phyloP scores from a whole-genome alignment of 2,329 filamentous ascomycete species.

The Cercospora nicotianae region DNA sequence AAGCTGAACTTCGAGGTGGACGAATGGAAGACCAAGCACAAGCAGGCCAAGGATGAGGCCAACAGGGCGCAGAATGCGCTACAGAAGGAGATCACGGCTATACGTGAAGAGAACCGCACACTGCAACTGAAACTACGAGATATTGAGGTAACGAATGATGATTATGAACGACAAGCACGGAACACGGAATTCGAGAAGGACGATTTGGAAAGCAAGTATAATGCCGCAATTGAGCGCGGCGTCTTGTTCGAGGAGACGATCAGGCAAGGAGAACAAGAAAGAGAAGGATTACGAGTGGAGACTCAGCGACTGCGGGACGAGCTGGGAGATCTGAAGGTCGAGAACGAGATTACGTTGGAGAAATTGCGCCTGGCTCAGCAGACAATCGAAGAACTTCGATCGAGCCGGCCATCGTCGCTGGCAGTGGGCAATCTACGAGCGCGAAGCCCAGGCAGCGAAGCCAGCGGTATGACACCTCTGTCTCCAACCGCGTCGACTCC shows the following conservation, averaged over 20 bases:
- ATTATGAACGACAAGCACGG: slow-evolving; percentile 93
- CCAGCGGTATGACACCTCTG: slow-evolving; percentile 71
- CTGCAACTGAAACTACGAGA: slow-evolving; percentile 83
- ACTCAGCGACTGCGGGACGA: slow-evolving; percentile 87
- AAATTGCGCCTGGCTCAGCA: slow-evolving; percentile 75
- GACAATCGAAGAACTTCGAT: slow-evolving; percentile 51
- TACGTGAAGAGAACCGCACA: slow-evolving; percentile 80
- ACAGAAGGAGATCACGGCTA: slow-evolving; percentile 91
- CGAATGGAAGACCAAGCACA: slow-evolving; percentile 99
- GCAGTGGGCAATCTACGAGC: slow-evolving; percentile 46
- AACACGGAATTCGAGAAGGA: slow-evolving; percentile 85
- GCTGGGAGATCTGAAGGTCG: slow-evolving; percentile 87
- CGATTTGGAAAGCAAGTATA: slow-evolving; percentile 96
- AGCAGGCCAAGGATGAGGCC: slow-evolving; percentile 86
- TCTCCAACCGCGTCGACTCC: slow-evolving; percentile 89
- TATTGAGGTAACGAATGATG: slow-evolving; percentile 96
- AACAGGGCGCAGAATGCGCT: slow-evolving; percentile 79
- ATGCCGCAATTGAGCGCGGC: slow-evolving; percentile 83
- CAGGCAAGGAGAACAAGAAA: slow-evolving; percentile 84
- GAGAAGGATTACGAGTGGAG: slow-evolving; percentile 85
- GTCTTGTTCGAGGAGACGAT: slow-evolving; percentile 97
- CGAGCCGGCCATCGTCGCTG: slow-evolving; percentile 53
- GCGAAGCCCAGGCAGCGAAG: slow-evolving; percentile 53
- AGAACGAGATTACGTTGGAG: slow-evolving; percentile 90
- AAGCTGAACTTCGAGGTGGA: slow-evolving; percentile 83